Evolutionary conservation across 257 asterid species (phyloP), one percentile per base, ranked within the genome.

Genomic region (Capsicum pubescens): DNA sequence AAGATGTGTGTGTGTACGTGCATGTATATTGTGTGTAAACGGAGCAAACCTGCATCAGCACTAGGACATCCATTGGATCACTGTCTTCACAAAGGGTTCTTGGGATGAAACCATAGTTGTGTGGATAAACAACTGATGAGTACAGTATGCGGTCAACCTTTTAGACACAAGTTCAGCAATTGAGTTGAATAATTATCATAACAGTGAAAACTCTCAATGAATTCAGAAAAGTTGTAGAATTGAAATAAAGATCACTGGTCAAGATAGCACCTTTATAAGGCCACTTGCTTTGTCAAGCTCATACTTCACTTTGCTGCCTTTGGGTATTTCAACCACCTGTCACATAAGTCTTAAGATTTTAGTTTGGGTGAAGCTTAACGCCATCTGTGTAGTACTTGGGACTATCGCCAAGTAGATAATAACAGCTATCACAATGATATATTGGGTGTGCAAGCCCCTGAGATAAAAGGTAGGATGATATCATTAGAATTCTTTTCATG

Each of bases 101-200:
- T 17, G 99, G 97, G 72, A 95, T 90, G 92, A 94, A 95, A 6
- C 99, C 99, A 19, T 95, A 95, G 93, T 95, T 95, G 90, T 94
- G 99, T 66, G 98, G 98, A 90, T 94, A 95, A 19, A 95, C 99
- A 70, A 95, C 99, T 11, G 99, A 95, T 32, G 99, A 95, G 92
- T 95, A 95, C 6, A 95, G 95, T 81, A 95, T 84, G 79, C 99
- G 90, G 82, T 95, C 98, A 81, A 95, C 98, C 98, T 95, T 91
- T 36, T 39, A 56, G 32, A 32, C 48, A 21, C 63, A 76, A 76
- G 8, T 13, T 52, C 26, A 8, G 81, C 42, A 12, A 76, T 26
- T 54, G 4, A 14, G 26, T 2, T 3, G 0, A 76, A 26, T 54
- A 46, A 76, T 52, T 76, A 76, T 76, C 81, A 74, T 50, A 21